Base-by-base conservation (phyloP, 345 rosid genomes). In the Sisymbrium irio region DNA sequence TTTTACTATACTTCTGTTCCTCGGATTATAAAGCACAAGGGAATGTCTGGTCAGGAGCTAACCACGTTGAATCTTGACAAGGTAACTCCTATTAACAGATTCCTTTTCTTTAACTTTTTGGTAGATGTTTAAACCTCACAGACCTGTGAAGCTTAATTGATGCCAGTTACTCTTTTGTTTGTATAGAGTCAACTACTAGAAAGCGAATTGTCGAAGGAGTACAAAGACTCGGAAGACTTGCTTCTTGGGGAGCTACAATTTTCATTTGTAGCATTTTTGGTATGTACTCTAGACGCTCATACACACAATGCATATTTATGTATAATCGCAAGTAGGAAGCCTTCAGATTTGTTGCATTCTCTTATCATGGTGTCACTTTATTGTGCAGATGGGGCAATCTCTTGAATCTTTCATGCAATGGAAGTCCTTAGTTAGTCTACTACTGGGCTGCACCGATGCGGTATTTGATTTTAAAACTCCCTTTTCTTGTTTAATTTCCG, bases 331-430 rank as follows among this genome's bases (percentile, higher is more conserved):
- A 12, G 30, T 45, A 39, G 6, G 17, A 46, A 0, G 11, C 33
- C 9, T 22, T 50, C 56, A 12, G 46, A 42, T 28, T n/a, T 72
- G 20, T 46, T 39, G 33, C 51, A 42, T 68, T 36, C 64, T 69
- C 37, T 13, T 60, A 62, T 77, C 10, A 56, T 51, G 60, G 22
- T 62, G 15, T 39, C 32, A 45, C 6, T 9, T 69, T 63, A 54
- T 47, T 62, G n/a, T 88, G 85, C 93, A 94, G 98, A 91, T 91
- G 96, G 97, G 97, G 25, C 97, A 94, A 68, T 94, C 98, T 50
- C 93, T 94, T 77, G 89, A 89, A 77, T 88, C 90, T 5, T 91
- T 94, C 80, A 65, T 88, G 66, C 98, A 94, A 72, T 94, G 98
- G 98, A 94, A 91, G 79, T 85, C 97, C 46, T 76, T 94, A 80